Evolutionary conservation across 2,329 filamentous ascomycete genomes (phyloP), one percentile per base, ranked within the genome.

Genomic region (Aspergillus fischeri): DNA sequence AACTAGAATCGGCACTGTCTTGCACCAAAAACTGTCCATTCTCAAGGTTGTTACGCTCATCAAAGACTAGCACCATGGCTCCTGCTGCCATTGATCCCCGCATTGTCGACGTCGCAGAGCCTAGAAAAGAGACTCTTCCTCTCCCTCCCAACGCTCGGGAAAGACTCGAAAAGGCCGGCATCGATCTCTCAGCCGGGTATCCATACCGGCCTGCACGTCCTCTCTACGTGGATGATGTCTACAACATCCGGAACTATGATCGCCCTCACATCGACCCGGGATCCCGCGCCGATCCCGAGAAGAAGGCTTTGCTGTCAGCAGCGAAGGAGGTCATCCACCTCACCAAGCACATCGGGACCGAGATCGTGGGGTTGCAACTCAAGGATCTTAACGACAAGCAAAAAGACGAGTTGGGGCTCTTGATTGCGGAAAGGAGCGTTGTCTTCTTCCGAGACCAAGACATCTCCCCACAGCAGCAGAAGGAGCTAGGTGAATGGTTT

Each of bases 181-280:
- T 91, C 53, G 86, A 91, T 67, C 77, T 91, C 2, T 87, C 85
- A 0, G 75, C 83, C 1, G 88, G 88, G 0, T 91, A 91, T 62
- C 88, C 88, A 0, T 90, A 90, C 64, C 83, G 87, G 0, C 87
- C 87, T 1, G 81, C 84, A 0, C 80, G 80, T 50, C 88, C 88
- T 0, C 75, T 90, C 1, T 91, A 86, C 63, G 75, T 90, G 0
- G 84, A 91, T 56, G 88, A 91, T 62, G 85, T 87, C 3, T 84
- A 84, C 72, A 83, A 83, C 50, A 87, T 91, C 67, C 77, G 88
- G 20, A 78, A 83, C 69, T 70, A 80, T 56, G 81, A 81, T 60
- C 81, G 80, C 27, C 71, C 75, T 20, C 79, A 88, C 55, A 64
- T 82, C 10, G 87, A 90, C 52, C 81, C 85, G 0, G 86, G 86